phyloP scores from a whole-genome alignment of 129 eudicot species.

The Chrysanthemum lavandulifolium region DNA sequence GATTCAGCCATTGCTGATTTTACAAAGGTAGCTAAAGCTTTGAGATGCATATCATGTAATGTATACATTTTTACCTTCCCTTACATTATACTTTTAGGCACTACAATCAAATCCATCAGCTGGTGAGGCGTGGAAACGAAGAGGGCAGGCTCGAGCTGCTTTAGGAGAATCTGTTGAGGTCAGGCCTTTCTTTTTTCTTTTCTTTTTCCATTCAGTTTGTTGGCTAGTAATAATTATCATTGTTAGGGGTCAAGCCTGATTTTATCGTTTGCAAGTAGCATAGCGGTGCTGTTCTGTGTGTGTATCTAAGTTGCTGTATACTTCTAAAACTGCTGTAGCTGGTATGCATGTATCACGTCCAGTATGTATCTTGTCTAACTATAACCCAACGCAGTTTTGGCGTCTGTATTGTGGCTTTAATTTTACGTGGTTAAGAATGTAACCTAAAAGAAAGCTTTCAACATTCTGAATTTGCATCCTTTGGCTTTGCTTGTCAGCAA shows the following conservation, averaged over 20 bases:
- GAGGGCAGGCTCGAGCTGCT: constrained; percentile 99
- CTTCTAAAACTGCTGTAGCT: constrained; percentile 11
- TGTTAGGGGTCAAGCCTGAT: background rate
- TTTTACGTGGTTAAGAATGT: constrained; percentile 2
- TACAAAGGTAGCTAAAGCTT: constrained; percentile 61
- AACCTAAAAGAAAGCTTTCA: constrained; percentile 9
- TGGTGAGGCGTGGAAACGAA: constrained; percentile 98
- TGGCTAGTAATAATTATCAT: constrained; percentile 5
- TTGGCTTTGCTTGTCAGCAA: constrained; percentile 20
- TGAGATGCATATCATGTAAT: constrained; percentile 13
- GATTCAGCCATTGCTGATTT: constrained; percentile 95
- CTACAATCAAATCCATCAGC: constrained; percentile 87
- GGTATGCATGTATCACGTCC: constrained; percentile 18
- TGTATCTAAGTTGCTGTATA: constrained; percentile 14
- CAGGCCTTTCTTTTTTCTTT: constrained; percentile 21
- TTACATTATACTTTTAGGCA: constrained; percentile 48
- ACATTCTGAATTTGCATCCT: constrained; percentile 12
- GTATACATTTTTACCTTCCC: background rate
- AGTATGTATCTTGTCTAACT: constrained; percentile 1
- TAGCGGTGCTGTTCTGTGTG: background rate
- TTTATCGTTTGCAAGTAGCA: background rate
- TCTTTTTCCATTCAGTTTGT: constrained; percentile 15
- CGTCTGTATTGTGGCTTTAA: constrained; percentile 13
- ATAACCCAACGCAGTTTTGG: constrained; percentile 5
- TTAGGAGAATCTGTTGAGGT: constrained; percentile 94